Base-by-base conservation (phyloP, 371 early-diverging fungal genomes). In the Mortierella sp. region DNA sequence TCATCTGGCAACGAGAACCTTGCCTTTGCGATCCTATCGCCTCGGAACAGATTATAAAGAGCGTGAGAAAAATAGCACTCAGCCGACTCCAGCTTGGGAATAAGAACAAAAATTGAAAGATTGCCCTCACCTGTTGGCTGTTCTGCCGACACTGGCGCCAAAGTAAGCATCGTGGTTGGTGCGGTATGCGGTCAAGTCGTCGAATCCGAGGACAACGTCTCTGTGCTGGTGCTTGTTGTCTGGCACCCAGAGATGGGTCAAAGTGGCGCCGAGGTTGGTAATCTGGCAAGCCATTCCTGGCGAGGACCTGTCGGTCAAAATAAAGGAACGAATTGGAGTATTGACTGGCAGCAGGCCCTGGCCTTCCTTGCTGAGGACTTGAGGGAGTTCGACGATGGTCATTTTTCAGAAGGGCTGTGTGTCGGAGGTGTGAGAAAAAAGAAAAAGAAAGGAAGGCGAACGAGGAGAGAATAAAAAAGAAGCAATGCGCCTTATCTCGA, bases 121-220 rank as follows among this genome's bases (percentile, higher is more conserved):
- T 11, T 8, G 31, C 5, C 3, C 0, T 28, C 73, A 82, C 86
- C 86, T 78, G 71, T 87, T 87, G 11, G 87, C 87, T 6, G 78
- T 76, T n/a, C 91, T 82, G 37, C 93, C 93, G 37, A 91, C 83
- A 24, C 80, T 79, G 37, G 88, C 89, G 3, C 92, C 92, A 80
- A 91, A 89, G 75, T 89, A 92, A 11, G 91, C 89, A 46, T 89
- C 81, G 26, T 75, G 67, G 28, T 43, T 57, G 59, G 76, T 51
- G 26, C 72, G 80, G 76, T 89, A 91, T 16, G 87, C 89, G 5
- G 76, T 82, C 21, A 86, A 71, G 43, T 87, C 81, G 72, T 91
- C 91, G 72, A 89, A 93, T 0, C 93, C 93, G 9, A 90, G 88
- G 26, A 90, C 84, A 6, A 91, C 79, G 61, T 91, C 92, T 4